These are phyloP conservation scores for Yarrowia sp. DNA, from an alignment of 805 yeast genomes.

Conservation along the genomic window DNA sequence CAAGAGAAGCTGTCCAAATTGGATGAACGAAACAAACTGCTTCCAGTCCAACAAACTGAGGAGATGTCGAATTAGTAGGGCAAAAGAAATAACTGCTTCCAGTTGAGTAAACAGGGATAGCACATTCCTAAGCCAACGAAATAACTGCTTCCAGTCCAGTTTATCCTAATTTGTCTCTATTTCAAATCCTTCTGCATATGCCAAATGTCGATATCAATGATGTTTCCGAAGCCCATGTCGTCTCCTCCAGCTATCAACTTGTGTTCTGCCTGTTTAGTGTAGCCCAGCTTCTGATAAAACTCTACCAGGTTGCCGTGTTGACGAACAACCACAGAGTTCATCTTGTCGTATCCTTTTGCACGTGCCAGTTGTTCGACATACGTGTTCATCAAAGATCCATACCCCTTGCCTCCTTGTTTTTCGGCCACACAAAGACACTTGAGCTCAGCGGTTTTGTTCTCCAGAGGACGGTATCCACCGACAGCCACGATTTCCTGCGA, in stretches of 20 bases:
- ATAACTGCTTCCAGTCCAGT: too few species aligned
- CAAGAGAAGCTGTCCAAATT: too few species aligned
- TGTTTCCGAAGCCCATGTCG: constrained; percentile 8
- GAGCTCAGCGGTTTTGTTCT: background rate
- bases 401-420: background rate
- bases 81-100: too few species aligned
- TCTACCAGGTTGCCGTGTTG: background rate
- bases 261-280: background rate
- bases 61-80: too few species aligned
- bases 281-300: constrained; percentile 3
- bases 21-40: too few species aligned
- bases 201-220: background rate
- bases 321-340: background rate
- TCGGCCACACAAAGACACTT: constrained; percentile 5
- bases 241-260: constrained; percentile 11
- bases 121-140: too few species aligned
- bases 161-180: too few species aligned
- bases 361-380: background rate
- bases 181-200: background rate
- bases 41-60: too few species aligned
- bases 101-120: too few species aligned
- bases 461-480: background rate
- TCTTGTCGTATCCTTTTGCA: background rate
- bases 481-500: background rate
- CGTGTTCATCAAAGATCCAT: background rate